Percentiles rank a stretch among this genome's conserved stretches.
Conservation (phyloP, 371 early-diverging fungal genomes). For the Mucor lusitanicus region DNA sequence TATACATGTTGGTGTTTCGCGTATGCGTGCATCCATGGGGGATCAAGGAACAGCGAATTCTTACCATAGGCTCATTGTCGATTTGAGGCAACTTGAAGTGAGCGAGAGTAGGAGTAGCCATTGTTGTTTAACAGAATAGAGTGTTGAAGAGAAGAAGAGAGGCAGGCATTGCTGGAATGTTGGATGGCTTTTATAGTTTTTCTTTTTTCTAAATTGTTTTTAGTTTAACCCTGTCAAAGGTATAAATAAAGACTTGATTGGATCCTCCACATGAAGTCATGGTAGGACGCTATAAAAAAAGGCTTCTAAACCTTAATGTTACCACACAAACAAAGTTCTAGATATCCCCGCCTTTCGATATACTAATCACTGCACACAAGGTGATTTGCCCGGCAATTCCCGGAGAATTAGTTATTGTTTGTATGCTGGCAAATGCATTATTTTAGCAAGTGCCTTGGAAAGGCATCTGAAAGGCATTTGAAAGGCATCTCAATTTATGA, state of each 20-base stretch:
- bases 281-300: not conserved
- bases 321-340: not conserved
- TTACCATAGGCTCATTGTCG: constrained; percentile 89
- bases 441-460: not conserved
- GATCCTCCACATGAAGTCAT: not conserved
- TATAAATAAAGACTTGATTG: constrained; percentile 7
- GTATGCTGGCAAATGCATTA: not conserved
- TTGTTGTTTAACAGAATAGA: not conserved
- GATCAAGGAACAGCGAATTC: not conserved
- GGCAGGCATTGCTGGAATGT: not conserved
- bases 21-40: not conserved
- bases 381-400: constrained; percentile 16
- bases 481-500: constrained; percentile 15
- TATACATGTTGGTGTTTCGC: no score
- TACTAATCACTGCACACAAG: not conserved
- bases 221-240: constrained; percentile 10
- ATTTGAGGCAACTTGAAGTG: constrained; percentile 82
- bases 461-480: constrained; percentile 12
- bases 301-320: not conserved
- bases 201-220: not conserved
- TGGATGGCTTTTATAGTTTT: not conserved
- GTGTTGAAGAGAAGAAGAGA: not conserved
- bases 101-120: constrained; percentile 61
- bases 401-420: constrained; percentile 3
- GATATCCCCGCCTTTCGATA: constrained; percentile 8